phyloP scores from a whole-genome alignment of 495 filamentous ascomycete species.

The Penicillium robsamsonii region DNA sequence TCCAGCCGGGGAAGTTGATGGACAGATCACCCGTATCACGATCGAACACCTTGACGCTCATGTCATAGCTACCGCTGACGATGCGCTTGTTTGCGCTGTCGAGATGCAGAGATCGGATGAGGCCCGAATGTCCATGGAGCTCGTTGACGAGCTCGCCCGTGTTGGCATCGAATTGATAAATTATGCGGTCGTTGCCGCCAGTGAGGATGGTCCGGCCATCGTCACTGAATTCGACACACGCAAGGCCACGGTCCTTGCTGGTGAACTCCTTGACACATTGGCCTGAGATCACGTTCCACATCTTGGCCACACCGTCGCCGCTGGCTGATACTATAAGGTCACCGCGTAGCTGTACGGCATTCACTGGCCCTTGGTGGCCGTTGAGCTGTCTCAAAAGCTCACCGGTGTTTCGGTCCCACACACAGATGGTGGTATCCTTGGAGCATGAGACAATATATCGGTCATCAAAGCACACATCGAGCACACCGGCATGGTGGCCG shows the following conservation, averaged over 20 bases:
- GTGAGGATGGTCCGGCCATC: slow-evolving; percentile 86
- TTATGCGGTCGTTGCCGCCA: slow-evolving; percentile 89
- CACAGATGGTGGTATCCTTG: slow-evolving; percentile 86
- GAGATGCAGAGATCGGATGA: slow-evolving; percentile 86
- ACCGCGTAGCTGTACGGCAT: slow-evolving; percentile 89
- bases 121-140: slow-evolving; percentile 71
- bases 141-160: slow-evolving; percentile 79
- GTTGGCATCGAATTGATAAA: slow-evolving; percentile 90
- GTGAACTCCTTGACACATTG: slow-evolving; percentile 82
- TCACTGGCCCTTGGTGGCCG: slow-evolving; percentile 88
- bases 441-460: slow-evolving; percentile 93
- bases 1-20: slow-evolving; percentile 82
- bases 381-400: slow-evolving; percentile 67
- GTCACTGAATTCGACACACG: slow-evolving; percentile 92
- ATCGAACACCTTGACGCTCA: slow-evolving; percentile 89
- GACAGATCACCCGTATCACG: slow-evolving; percentile 68
- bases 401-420: slow-evolving; percentile 86
- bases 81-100: slow-evolving; percentile 80
- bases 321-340: slow-evolving; percentile 88
- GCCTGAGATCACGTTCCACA: slow-evolving; percentile 89
- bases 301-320: slow-evolving; percentile 86
- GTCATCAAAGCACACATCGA: slow-evolving; percentile 89
- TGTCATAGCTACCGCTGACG: slow-evolving; percentile 90
- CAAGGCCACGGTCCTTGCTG: slow-evolving; percentile 84
- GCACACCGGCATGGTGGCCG: slow-evolving; percentile 79